phyloP scores from a whole-genome alignment of 2,329 filamentous ascomycete species.

The Plectosphaerella sp. region DNA sequence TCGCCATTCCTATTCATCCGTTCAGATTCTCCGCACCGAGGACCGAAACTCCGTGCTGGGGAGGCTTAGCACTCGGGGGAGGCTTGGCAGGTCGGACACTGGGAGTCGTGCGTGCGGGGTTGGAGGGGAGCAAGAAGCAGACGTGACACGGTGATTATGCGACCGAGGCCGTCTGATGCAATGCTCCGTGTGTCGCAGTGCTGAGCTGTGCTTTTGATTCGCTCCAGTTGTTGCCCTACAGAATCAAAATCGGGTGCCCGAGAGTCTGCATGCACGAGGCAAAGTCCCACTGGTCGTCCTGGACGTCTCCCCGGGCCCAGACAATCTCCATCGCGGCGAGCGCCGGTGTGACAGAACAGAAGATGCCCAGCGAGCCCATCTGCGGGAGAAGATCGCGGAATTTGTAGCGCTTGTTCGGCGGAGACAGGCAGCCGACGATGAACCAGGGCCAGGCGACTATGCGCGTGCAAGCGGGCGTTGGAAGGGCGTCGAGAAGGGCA shows the following conservation, averaged over 20 bases:
- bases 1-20: too few relatives aligned
- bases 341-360: slow-evolving; percentile 40
- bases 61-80: too few relatives aligned
- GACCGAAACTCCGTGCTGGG: too few relatives aligned
- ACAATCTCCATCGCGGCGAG: slow-evolving; percentile 40
- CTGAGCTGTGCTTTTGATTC: slow-evolving; percentile 3
- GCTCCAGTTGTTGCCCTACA: slow-evolving; percentile 17
- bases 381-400: slow-evolving; percentile 34
- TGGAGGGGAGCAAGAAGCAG: too few relatives aligned
- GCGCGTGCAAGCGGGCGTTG: slow-evolving; percentile 28
- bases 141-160: too few relatives aligned
- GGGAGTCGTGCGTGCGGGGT: too few relatives aligned
- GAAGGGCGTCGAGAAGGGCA: slow-evolving; percentile 28
- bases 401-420: slow-evolving; percentile 32
- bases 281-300: slow-evolving; percentile 39
- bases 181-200: too few relatives aligned
- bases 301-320: slow-evolving; percentile 33
- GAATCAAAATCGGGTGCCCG: slow-evolving; percentile 32
- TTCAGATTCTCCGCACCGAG: too few relatives aligned
- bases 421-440: slow-evolving; percentile 34
- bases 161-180: too few relatives aligned
- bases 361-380: slow-evolving; percentile 37
- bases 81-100: too few relatives aligned
- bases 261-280: slow-evolving; percentile 35
- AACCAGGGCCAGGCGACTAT: slow-evolving; percentile 36